Base-by-base conservation (phyloP, 2,329 filamentous ascomycete species). In the Orbilia ellipsospora region DNA sequence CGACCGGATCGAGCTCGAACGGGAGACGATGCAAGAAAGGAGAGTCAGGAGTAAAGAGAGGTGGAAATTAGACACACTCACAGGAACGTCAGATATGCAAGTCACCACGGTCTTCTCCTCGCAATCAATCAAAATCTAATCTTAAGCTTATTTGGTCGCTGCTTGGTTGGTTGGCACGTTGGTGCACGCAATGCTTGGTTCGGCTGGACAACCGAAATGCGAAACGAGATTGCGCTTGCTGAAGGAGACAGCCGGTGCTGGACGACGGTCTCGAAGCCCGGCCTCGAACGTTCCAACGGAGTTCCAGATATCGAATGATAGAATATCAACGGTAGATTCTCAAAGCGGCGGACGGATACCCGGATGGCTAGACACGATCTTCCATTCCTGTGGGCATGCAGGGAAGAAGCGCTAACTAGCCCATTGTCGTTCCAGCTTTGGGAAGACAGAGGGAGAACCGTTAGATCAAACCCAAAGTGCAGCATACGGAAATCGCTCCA, bases 121-220 rank as follows among this genome's bases (percentile, higher is more conserved):
- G 44, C 36, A 69, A 56, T 31, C 59, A 50, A 48, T 54, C 60
- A 42, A 26, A 44, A 31, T 36, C 18, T 16, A 31, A 56, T 28
- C 51, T 56, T 45, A 57, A 52, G 18, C 54, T 26, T 7, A 52
- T 15, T 44, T 13, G 52, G 23, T 5, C 15, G 36, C 40, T 12
- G 31, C 31, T 57, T 23, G 44, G 50, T 55, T 55, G 61, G 48
- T 36, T 36, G 31, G 31, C 31, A 36, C 44, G 44, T 48, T 48
- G 44, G 15, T 48, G 44, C 44, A 6, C 44, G 31, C 10, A 36
- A 7, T 36, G 55, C 26, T 18, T 15, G 61, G 48, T 56, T 62
- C 56, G 50, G 66, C 51, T 70, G 51, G 57, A 62, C 66, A 51
- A 50, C 66, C 66, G 57, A 70, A 70, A 70, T 55, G 36, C 57